A percentile compares a stretch with the other conserved stretches of the same genome.
Evolutionary conservation across 352 stramenopile genomes (phyloP).

Genomic region (Elongisporangium undulatum): DNA sequence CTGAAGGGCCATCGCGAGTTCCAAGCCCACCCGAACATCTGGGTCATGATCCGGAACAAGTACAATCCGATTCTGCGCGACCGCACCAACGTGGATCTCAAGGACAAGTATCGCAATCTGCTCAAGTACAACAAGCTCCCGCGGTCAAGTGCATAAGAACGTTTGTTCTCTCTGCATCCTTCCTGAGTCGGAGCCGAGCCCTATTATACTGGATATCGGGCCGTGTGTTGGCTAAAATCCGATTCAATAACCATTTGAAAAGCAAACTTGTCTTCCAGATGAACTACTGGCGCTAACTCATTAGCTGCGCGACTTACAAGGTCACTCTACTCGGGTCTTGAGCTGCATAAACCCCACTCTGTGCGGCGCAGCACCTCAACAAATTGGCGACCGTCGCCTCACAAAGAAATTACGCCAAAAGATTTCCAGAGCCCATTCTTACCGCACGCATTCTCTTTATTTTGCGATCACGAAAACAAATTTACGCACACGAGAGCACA

Average conservation of each 20-base stretch:
- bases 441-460: neutral
- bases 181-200: too few relatives aligned
- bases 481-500: neutral
- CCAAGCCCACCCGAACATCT: slow-evolving; percentile 41
- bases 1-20: slow-evolving; percentile 56
- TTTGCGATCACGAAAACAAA: neutral
- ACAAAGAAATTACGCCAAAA: neutral
- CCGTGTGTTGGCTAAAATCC: too few relatives aligned
- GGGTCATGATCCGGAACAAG: slow-evolving; percentile 66
- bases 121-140: slow-evolving; percentile 35
- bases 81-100: slow-evolving; percentile 73
- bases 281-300: too few relatives aligned
- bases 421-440: neutral
- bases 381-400: too few relatives aligned
- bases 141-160: neutral
- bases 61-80: slow-evolving; percentile 33
- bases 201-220: too few relatives aligned
- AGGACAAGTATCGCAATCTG: slow-evolving; percentile 84
- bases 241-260: too few relatives aligned
- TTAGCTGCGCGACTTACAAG: too few relatives aligned
- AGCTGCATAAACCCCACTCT: too few relatives aligned
- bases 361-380: too few relatives aligned
- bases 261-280: too few relatives aligned
- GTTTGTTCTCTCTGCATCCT: too few relatives aligned
- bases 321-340: too few relatives aligned